Base-by-base conservation (phyloP, 106 monocot species). In the Alisma plantagoaquatica region DNA sequence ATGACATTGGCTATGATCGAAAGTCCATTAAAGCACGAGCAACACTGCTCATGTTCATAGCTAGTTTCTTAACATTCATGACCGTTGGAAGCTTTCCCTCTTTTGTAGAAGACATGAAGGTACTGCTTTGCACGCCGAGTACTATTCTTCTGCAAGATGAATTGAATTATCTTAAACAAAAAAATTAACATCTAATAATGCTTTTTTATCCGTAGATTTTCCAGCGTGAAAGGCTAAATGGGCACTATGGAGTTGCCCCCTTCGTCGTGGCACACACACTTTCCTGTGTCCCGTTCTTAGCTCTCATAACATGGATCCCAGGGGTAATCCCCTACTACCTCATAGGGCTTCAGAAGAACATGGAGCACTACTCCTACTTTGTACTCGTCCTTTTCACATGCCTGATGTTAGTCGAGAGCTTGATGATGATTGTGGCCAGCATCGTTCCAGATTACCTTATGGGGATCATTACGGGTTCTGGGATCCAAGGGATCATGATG, bases 81-180 rank as follows among this genome's bases (percentile, higher is more conserved):
- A 78, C 87, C 1, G 79, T 87, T 14, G 82, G 87, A 42, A 82
- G 87, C 15, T 87, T 87, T 33, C 87, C 87, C 17, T 87, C 87
- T 8, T 87, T 87, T 43, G 77, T 87, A 12, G 87, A 87, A 73
- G 87, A 87, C 29, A 87, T 87, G 87, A 87, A 87, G 87, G 87
- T 10, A 55, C 8, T 59, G 60, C 4, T 10, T 10, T 9, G 10
- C 38, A 41, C 38, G 11, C 7, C 38, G 10, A 7, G 11, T 11
- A 41, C 38, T n/a, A n/a, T n/a, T n/a, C n/a, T n/a, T n/a, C n/a
- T n/a, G n/a, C n/a, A n/a, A n/a, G n/a, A n/a, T n/a, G n/a, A n/a
- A n/a, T n/a, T 11, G 7, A 9, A 41, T 41, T 41, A 41, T 41
- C 11, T 41, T 41, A 41, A 7, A 41, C 20, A n/a, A 8, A 23